Conservation (phyloP, 495 filamentous ascomycete species). For the Extremus antarcticus region DNA sequence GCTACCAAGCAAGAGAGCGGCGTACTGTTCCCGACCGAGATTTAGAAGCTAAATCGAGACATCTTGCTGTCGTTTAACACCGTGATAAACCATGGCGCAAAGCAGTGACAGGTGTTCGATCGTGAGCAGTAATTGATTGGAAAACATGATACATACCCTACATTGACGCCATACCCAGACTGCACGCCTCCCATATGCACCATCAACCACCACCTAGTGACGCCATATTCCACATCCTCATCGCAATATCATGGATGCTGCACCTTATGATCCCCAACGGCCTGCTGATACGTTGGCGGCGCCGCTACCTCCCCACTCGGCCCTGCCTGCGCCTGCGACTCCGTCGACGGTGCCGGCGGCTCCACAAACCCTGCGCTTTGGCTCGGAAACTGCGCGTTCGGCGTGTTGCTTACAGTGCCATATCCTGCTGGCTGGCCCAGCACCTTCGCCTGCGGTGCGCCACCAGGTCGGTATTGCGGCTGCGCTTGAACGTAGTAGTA, state of each 20-base stretch:
- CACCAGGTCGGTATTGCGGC: conserved; percentile 1
- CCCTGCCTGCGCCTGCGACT: conserved; percentile 8
- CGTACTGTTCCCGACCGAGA: no score
- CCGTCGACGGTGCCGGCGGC: conserved; percentile 13
- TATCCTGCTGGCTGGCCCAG: conserved; percentile 17
- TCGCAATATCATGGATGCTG: conserved; percentile 36
- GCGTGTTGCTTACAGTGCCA: conserved; percentile 23
- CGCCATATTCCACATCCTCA: no score
- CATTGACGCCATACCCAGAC: no score
- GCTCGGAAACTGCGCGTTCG: conserved; percentile 24
- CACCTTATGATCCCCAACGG: conserved; percentile 81
- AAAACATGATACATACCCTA: no score
- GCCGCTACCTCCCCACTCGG: conserved; percentile 21
- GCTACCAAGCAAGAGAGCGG: no score
- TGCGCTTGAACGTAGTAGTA: conserved; percentile 36
- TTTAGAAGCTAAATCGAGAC: no score
- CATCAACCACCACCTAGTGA: no score
- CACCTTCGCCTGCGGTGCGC: neutral
- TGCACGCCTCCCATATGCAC: no score
- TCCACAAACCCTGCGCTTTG: conserved; percentile 15
- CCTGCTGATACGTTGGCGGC: conserved; percentile 77
- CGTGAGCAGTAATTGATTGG: no score
- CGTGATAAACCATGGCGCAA: no score
- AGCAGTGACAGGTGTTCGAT: no score
- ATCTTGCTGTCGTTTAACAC: no score